Evolutionary conservation across 176 grass and related monocot genomes (phyloP).

Genomic region (Musa itinerans): DNA sequence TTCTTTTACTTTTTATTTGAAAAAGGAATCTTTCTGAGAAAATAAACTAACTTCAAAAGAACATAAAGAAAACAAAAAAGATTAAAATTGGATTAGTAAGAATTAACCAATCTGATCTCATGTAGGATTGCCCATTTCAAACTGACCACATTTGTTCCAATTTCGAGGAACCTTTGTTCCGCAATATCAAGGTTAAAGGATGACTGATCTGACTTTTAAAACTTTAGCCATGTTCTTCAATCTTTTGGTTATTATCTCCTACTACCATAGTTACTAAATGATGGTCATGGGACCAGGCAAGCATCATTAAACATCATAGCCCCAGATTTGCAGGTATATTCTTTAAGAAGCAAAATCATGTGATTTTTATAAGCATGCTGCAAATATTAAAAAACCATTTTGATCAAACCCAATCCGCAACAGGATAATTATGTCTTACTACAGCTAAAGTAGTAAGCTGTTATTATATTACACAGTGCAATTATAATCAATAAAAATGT

Average conservation of each 20-base stretch:
- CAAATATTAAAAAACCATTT: background rate
- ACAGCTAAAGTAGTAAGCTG: background rate
- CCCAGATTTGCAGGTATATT: background rate
- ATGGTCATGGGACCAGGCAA: background rate
- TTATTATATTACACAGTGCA: background rate
- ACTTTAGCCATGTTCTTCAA: background rate
- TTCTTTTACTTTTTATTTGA: background rate
- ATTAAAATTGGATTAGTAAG: background rate
- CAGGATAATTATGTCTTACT: background rate
- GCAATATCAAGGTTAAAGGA: background rate
- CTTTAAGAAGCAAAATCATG: background rate
- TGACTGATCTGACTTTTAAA: background rate
- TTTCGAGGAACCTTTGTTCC: background rate
- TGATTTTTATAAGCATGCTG: background rate
- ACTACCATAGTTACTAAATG: background rate
- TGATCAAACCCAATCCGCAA: background rate
- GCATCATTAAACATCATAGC: background rate
- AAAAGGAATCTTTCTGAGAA: background rate
- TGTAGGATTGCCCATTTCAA: background rate
- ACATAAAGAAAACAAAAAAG: background rate
- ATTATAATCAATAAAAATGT: background rate
- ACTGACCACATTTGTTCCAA: background rate
- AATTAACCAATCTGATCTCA: background rate
- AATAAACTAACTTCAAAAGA: too few relatives aligned
- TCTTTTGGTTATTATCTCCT: background rate